A percentile compares a stretch with the other conserved stretches of the same genome.
Conservation (phyloP, 176 grass and related monocot species). For the Cenchrus fungigraminus region DNA sequence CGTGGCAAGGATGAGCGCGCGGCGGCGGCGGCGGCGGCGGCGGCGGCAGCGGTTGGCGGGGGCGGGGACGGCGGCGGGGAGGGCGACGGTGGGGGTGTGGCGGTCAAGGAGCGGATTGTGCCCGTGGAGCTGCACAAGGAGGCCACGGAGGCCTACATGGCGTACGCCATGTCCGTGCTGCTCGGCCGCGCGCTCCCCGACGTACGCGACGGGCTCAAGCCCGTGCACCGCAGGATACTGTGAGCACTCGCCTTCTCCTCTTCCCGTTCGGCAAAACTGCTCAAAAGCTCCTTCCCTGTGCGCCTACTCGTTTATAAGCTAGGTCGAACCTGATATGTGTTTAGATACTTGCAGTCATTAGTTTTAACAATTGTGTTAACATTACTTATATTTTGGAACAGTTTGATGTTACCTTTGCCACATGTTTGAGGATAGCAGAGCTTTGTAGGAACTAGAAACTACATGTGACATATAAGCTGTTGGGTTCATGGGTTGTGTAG, state of each 20-base stretch:
- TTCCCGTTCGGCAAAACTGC: conserved; percentile 1
- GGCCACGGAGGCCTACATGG: conserved; percentile 86
- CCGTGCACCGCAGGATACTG: conserved; percentile 94
- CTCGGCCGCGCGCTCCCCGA: conserved; percentile 89
- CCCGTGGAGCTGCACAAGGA: conserved; percentile 89
- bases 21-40: conserved; percentile 9
- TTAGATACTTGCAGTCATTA: neutral
- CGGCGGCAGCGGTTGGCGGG: conserved; percentile 8
- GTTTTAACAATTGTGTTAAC: neutral
- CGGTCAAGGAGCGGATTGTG: conserved; percentile 69
- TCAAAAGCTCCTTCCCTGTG: neutral
- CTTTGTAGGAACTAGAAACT: neutral
- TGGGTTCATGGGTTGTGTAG: neutral
- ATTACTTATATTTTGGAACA: neutral
- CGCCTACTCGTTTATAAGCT: neutral
- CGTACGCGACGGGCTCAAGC: conserved; percentile 92
- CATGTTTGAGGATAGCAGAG: too few species aligned
- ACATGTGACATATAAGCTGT: neutral
- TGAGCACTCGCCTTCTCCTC: conserved; percentile 48
- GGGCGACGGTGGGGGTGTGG: conserved; percentile 27
- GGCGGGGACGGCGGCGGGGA: conserved; percentile 1
- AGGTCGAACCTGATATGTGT: neutral
- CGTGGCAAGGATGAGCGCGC: conserved; percentile 7
- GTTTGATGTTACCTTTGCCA: too few species aligned
- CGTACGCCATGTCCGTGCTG: conserved; percentile 96